Conservation (phyloP, 768 basidiomycete genomes). For the Trametes sanguinea region DNA sequence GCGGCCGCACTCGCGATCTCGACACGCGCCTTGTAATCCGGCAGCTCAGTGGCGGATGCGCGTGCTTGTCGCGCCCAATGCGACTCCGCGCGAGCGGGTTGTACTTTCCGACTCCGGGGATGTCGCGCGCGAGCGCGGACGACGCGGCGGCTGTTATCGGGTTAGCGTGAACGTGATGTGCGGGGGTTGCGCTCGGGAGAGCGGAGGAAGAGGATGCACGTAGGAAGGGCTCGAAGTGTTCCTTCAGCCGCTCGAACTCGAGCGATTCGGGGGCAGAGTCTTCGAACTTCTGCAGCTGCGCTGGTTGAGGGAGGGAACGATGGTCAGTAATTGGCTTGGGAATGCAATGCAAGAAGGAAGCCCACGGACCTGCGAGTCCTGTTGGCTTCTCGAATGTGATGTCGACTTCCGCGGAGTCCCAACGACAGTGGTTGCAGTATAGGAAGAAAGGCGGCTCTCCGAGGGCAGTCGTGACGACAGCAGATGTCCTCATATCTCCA, state of each 20-base stretch:
- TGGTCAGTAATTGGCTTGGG: neutral
- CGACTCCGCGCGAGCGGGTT: slow-evolving; percentile 58
- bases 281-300: slow-evolving; percentile 88
- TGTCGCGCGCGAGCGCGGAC: slow-evolving; percentile 85
- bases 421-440: slow-evolving; percentile 89
- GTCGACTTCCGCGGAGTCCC: slow-evolving; percentile 91
- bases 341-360: slow-evolving; percentile 1
- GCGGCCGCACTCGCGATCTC: slow-evolving; percentile 59
- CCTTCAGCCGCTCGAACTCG: slow-evolving; percentile 93
- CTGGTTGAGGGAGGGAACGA: slow-evolving; percentile 41
- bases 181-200: slow-evolving; percentile 53
- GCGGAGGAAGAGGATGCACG: slow-evolving; percentile 79
- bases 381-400: slow-evolving; percentile 97
- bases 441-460: slow-evolving; percentile 91
- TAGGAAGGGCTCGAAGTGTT: slow-evolving; percentile 95
- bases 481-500: slow-evolving; percentile 51
- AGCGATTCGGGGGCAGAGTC: slow-evolving; percentile 81
- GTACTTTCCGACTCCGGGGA: slow-evolving; percentile 80
- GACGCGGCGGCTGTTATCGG: slow-evolving; percentile 88
- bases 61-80: slow-evolving; percentile 58
- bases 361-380: slow-evolving; percentile 78
- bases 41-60: slow-evolving; percentile 77
- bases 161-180: slow-evolving; percentile 75
- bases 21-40: slow-evolving; percentile 72
- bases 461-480: slow-evolving; percentile 56